phyloP scores from a whole-genome alignment of 306 rosid species.

The Lathyrus oleraceus region DNA sequence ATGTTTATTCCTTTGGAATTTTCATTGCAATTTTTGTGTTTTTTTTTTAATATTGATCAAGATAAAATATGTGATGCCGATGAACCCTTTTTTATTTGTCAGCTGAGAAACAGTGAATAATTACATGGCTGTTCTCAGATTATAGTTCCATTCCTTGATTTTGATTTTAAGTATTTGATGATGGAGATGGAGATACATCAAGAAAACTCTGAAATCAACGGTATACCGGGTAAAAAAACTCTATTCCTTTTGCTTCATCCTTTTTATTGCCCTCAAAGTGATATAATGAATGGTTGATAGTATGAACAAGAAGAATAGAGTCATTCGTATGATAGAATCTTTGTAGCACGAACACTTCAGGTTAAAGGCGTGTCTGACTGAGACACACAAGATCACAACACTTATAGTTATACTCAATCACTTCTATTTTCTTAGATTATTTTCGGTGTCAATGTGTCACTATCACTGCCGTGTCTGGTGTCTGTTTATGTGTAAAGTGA shows the following conservation, averaged over 20 bases:
- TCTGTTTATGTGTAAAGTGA: not conserved
- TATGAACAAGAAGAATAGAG: not conserved
- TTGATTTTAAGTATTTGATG: conserved; percentile 40
- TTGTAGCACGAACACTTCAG: not conserved
- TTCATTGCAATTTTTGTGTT: conserved; percentile 5
- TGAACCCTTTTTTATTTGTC: not conserved
- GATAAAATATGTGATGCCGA: not conserved
- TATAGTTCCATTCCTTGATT: conserved; percentile 37
- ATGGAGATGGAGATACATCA: conserved; percentile 61
- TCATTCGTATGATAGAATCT: not conserved
- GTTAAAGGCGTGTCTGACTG: not conserved
- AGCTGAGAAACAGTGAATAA: conserved; percentile 41
- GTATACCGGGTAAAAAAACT: conserved; percentile 50
- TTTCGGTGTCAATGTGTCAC: not conserved
- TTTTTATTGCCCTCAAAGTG: not conserved
- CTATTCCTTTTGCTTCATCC: not conserved
- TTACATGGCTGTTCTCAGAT: conserved; percentile 42
- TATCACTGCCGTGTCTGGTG: not conserved
- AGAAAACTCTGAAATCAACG: conserved; percentile 43
- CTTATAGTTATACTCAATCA: not conserved
- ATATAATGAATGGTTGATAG: conserved; percentile 4
- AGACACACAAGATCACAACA: not conserved
- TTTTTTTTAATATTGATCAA: conserved; percentile 14
- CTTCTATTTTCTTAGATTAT: not conserved
- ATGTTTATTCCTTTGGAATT: conserved; percentile 12